These are phyloP conservation scores for Hirsutella rhossiliensis DNA, from an alignment of 2,329 filamentous ascomycete genomes.

Conservation along the genomic window DNA sequence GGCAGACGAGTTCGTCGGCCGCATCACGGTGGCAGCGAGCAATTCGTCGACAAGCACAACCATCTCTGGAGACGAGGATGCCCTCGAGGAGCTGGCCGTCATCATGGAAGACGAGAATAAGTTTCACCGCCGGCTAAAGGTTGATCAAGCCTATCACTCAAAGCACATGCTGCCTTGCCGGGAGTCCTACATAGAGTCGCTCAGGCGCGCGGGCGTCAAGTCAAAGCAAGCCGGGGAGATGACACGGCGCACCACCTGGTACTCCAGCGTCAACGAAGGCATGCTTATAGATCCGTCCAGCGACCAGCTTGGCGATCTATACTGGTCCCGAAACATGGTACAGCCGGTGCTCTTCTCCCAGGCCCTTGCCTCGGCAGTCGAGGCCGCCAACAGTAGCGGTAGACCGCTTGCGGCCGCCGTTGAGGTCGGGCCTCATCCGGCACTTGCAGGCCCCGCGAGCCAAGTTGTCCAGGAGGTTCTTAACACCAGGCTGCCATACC, in stretches of 20 bases:
- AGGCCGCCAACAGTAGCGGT: not conserved
- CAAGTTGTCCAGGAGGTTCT: not conserved
- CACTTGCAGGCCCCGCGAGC: constrained; percentile 24
- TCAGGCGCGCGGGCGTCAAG: not conserved
- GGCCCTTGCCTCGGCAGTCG: constrained; percentile 2
- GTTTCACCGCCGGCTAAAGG: constrained; percentile 18
- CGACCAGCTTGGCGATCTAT: constrained; percentile 1
- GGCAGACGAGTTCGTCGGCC: constrained; percentile 7
- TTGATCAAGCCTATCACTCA: constrained; percentile 28
- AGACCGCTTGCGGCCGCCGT: constrained; percentile 8
- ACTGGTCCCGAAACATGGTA: constrained; percentile 7
- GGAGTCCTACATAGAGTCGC: constrained; percentile 6
- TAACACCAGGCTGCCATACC: constrained; percentile 7
- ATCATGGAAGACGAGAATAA: constrained; percentile 11
- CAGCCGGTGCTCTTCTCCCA: constrained; percentile 12
- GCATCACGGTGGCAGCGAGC: constrained; percentile 12
- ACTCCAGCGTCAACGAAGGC: constrained; percentile 6
- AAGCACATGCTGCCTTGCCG: constrained; percentile 20
- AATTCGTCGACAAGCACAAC: constrained; percentile 12
- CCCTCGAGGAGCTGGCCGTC: constrained; percentile 11
- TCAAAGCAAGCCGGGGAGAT: not conserved
- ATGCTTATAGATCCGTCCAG: not conserved
- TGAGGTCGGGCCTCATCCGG: constrained; percentile 24
- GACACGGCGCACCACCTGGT: too few relatives aligned
- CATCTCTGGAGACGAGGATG: constrained; percentile 16